Evolutionary conservation across 228 moss, liverwort and hornwort species (phyloP).

Genomic region (Sphagnum fallax): DNA sequence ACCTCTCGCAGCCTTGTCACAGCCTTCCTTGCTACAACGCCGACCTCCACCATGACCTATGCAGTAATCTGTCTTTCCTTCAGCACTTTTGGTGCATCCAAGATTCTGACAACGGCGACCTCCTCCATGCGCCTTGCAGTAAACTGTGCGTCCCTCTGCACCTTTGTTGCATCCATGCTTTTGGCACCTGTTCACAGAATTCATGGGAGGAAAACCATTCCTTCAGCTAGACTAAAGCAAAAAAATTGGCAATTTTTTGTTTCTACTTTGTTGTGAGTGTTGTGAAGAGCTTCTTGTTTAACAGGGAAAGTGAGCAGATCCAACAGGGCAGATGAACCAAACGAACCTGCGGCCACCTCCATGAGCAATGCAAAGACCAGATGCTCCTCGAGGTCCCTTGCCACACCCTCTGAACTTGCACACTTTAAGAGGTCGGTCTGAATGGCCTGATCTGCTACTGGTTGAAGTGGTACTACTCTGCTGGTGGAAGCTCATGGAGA

Average conservation of each 20-base stretch:
- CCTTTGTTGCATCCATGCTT: conserved; percentile 98
- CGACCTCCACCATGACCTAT: conserved; percentile 98
- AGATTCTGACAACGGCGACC: conserved; percentile 90
- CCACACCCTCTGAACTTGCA: conserved; percentile 98
- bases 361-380: conserved; percentile 92
- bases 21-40: conserved; percentile 76
- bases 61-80: conserved; percentile 94
- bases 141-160: conserved; percentile 95
- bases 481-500: conserved; percentile 67
- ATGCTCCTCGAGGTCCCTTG: conserved; percentile 90
- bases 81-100: conserved; percentile 97
- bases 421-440: conserved; percentile 78
- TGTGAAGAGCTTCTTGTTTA: no score
- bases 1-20: conserved; percentile 93
- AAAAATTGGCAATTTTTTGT: no score
- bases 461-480: conserved; percentile 84
- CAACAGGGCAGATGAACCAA: no score
- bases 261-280: no score
- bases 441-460: conserved; percentile 69
- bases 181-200: conserved; percentile 78
- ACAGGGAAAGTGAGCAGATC: no score
- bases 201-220: conserved; percentile 4
- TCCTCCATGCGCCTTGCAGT: conserved; percentile 98
- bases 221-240: no score
- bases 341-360: conserved; percentile 89